Conservation (phyloP, 345 rosid species). For the Brassica rapa region DNA sequence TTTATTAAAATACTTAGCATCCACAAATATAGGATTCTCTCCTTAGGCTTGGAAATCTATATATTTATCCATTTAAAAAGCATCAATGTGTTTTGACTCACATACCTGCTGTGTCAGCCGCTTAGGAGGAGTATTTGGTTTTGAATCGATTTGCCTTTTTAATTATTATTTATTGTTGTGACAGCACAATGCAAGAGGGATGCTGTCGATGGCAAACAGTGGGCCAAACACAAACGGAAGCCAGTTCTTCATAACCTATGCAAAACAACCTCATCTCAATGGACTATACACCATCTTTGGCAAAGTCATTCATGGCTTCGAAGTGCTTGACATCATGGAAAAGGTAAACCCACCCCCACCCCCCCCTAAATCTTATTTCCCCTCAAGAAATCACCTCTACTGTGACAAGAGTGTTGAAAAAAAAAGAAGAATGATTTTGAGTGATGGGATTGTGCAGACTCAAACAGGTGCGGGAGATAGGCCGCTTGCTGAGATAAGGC, state of each 20-base stretch:
- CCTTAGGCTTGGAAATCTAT: not conserved
- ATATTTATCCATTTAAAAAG: not conserved
- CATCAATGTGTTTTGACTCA: not conserved
- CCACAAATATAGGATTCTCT: not conserved
- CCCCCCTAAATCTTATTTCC: not conserved
- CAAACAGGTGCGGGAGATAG: conserved; percentile 85
- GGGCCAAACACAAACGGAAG: conserved; percentile 98
- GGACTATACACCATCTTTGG: conserved; percentile 94
- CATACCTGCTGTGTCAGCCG: not conserved
- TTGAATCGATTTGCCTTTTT: not conserved
- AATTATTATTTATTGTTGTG: not conserved
- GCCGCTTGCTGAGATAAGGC: conserved; percentile 95
- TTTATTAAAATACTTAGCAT: not conserved
- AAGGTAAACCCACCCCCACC: conserved; percentile 51
- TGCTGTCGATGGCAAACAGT: conserved; percentile 91
- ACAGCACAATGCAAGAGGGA: conserved; percentile 97
- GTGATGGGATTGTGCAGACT: conserved; percentile 56
- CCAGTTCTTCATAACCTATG: conserved; percentile 85
- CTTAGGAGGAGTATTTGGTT: not conserved
- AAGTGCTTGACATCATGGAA: conserved; percentile 97
- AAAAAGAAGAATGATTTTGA: not conserved
- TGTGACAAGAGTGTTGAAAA: not conserved
- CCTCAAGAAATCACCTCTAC: not conserved
- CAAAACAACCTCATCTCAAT: conserved; percentile 96
- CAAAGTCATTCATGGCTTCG: conserved; percentile 96